Evolutionary conservation across 2,329 filamentous ascomycete species (phyloP).

Genomic region (Colletotrichum lini): DNA sequence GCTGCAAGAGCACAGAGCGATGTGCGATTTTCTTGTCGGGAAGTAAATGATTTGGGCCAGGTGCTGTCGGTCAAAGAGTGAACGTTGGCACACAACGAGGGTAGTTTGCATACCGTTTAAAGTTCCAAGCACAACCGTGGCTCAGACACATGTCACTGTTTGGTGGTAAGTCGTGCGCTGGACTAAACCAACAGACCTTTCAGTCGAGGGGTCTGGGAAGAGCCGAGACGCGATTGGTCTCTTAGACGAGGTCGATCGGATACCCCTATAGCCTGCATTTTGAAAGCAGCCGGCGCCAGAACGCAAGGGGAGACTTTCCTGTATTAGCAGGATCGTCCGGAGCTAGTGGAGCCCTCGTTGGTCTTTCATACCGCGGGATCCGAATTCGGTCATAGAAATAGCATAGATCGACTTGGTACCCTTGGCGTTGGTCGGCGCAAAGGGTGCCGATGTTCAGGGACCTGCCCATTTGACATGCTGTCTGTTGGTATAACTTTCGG

Average conservation of each 20-base stretch:
- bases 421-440: neutral
- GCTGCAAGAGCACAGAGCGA: too few species aligned
- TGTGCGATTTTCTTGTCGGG: too few species aligned
- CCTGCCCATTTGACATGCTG: slow-evolving; percentile 6
- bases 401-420: neutral
- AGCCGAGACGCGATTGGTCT: neutral
- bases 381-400: neutral
- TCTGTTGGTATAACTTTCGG: too few species aligned
- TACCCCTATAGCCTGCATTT: neutral
- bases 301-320: neutral
- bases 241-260: neutral
- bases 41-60: too few species aligned
- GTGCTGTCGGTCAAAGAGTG: too few species aligned
- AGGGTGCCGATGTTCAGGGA: neutral
- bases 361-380: neutral
- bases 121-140: too few species aligned
- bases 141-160: neutral
- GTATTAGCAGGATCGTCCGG: neutral
- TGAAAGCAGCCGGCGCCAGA: neutral
- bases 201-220: neutral
- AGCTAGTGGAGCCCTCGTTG: neutral
- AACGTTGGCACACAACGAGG: too few species aligned
- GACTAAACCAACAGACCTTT: neutral
- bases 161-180: neutral
- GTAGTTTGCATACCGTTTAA: too few species aligned